phyloP scores from a whole-genome alignment of 2,329 filamentous ascomycete genomes.

The Parafenestella ontariensis region DNA sequence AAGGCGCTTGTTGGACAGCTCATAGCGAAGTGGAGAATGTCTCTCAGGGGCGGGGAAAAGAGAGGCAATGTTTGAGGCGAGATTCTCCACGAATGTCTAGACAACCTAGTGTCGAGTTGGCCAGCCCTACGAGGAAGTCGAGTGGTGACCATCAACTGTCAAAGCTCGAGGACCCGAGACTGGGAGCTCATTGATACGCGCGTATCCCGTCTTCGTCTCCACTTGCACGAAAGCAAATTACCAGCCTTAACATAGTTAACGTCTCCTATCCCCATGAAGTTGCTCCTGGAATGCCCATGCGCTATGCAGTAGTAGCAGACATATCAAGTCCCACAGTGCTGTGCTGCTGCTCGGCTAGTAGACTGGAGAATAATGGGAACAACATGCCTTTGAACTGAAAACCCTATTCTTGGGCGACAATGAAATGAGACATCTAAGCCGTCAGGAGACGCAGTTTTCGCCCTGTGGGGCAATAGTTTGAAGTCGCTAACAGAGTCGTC shows the following conservation, averaged over 20 bases:
- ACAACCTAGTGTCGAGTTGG: constrained; percentile 8
- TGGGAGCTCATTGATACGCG: background rate
- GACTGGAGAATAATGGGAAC: constrained; percentile 6
- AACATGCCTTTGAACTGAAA: background rate
- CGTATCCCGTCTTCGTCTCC: constrained; percentile 6
- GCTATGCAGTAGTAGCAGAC: constrained; percentile 3
- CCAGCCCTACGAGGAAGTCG: constrained; percentile 3
- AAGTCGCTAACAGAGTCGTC: constrained; percentile 4
- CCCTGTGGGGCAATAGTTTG: constrained; percentile 1
- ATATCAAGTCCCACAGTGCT: background rate
- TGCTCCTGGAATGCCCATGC: constrained; percentile 7
- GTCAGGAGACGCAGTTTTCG: background rate
- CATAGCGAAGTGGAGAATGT: constrained; percentile 7
- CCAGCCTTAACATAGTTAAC: background rate
- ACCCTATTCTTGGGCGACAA: constrained; percentile 2
- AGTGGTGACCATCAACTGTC: background rate
- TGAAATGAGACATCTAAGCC: constrained; percentile 2
- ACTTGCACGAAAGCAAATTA: constrained; percentile 1
- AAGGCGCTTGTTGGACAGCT: constrained; percentile 1
- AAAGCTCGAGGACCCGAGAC: background rate
- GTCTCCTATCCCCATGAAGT: background rate
- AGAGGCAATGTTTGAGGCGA: constrained; percentile 17
- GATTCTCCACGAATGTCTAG: constrained; percentile 7
- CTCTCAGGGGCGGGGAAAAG: constrained; percentile 6
- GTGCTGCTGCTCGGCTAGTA: background rate